Evolutionary conservation across 176 grass and related monocot species (phyloP).

Genomic region (Oryza officinalis): DNA sequence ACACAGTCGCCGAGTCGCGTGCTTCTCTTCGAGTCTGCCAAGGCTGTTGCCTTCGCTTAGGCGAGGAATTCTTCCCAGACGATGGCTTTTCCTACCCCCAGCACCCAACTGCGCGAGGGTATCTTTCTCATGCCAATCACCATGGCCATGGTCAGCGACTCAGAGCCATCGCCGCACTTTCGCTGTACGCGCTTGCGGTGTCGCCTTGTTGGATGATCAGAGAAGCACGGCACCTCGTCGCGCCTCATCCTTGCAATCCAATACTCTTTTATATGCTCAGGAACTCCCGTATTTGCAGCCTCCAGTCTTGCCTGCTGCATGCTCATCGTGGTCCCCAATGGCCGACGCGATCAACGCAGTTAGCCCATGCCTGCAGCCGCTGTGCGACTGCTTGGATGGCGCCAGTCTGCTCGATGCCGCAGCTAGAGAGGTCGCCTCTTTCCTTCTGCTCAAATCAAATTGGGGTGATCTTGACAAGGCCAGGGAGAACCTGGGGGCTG

Average conservation of each 20-base stretch:
- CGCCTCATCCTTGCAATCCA: not conserved
- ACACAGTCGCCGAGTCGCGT: not conserved
- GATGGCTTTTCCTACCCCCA: not conserved
- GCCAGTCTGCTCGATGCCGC: constrained; percentile 23
- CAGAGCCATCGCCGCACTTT: not conserved
- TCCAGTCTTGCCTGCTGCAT: not conserved
- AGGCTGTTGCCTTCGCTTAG: not conserved
- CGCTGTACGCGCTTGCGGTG: not conserved
- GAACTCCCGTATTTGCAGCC: not conserved
- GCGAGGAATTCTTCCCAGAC: not conserved
- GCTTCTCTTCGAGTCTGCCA: not conserved
- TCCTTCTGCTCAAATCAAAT: constrained; percentile 48
- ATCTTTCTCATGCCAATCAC: not conserved
- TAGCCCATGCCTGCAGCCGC: constrained; percentile 23
- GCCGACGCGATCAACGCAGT: constrained; percentile 11
- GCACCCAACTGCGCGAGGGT: not conserved
- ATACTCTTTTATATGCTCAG: constrained; percentile 14
- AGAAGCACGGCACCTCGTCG: not conserved
- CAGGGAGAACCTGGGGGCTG: constrained; percentile 6
- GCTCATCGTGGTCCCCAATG: not conserved
- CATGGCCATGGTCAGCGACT: not conserved
- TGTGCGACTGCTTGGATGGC: constrained; percentile 33
- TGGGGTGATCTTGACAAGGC: constrained; percentile 35
- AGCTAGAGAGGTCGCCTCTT: constrained; percentile 26
- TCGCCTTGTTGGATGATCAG: not conserved